These are phyloP conservation scores for Rhizophagus sp. DNA, from an alignment of 192 early-diverging fungal genomes.

Conservation along the genomic window DNA sequence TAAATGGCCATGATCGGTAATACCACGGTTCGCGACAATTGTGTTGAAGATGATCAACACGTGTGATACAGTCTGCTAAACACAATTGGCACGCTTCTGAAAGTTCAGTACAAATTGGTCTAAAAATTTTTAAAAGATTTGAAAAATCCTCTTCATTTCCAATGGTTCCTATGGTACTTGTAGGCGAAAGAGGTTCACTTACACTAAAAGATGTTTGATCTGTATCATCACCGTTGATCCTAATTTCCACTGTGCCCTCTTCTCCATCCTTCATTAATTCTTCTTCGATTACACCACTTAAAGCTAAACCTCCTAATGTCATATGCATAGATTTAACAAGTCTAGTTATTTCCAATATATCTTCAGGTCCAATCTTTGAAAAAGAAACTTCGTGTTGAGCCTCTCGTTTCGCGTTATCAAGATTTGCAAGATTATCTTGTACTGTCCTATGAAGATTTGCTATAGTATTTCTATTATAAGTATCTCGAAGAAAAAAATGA, in stretches of 20 bases:
- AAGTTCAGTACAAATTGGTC: constrained; percentile 22
- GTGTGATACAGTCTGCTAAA: constrained; percentile 12
- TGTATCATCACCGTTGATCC: background rate
- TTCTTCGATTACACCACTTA: constrained; percentile 29
- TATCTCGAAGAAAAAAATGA: constrained; percentile 9
- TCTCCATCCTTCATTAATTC: constrained; percentile 7
- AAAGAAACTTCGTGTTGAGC: constrained; percentile 19
- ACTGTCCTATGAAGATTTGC: background rate
- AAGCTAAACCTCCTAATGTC: constrained; percentile 12
- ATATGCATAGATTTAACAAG: constrained; percentile 13
- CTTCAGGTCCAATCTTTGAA: constrained; percentile 18
- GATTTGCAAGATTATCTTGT: constrained; percentile 20
- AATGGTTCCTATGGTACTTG: background rate
- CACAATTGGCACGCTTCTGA: constrained; percentile 19
- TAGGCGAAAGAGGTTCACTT: background rate
- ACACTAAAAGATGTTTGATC: background rate
- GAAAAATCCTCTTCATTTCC: background rate
- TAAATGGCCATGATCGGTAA: background rate
- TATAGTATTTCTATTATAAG: constrained; percentile 21
- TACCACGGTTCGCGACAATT: constrained; percentile 20
- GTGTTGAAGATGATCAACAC: constrained; percentile 14
- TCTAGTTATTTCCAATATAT: constrained; percentile 16
- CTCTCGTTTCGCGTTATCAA: constrained; percentile 2
- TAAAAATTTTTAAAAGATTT: constrained; percentile 10
- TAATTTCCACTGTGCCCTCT: constrained; percentile 5